These are phyloP conservation scores for Trichoderma semiorbis DNA, from an alignment of 2,329 filamentous ascomycete species.

Conservation along the genomic window DNA sequence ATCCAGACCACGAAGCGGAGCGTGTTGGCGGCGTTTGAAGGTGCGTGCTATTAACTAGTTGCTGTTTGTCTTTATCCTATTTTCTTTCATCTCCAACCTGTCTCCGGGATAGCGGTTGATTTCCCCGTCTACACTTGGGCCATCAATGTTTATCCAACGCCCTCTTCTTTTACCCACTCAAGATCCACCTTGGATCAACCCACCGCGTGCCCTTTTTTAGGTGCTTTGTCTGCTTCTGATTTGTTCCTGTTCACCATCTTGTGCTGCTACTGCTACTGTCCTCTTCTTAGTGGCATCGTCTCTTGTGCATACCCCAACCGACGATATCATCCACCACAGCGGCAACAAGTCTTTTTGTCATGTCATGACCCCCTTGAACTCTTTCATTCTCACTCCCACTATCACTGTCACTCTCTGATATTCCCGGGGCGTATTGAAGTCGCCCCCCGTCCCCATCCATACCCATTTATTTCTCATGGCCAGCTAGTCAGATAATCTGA, in stretches of 20 bases:
- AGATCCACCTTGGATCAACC: constrained; percentile 6
- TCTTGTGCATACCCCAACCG: neutral
- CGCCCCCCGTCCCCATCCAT: neutral
- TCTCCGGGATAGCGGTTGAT: constrained; percentile 1
- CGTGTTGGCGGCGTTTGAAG: constrained; percentile 59
- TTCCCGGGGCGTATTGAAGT: neutral
- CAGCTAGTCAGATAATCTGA: neutral
- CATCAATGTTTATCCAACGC: neutral
- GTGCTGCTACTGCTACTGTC: neutral
- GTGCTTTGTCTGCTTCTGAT: neutral
- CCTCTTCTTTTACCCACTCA: constrained; percentile 6
- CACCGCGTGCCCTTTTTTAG: constrained; percentile 12
- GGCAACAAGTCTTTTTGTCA: neutral
- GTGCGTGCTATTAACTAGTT: constrained; percentile 37
- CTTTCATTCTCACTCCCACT: neutral
- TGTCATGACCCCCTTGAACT: neutral
- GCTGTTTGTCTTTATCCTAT: neutral
- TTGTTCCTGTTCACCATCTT: neutral
- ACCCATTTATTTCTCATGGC: neutral
- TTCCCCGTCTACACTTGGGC: constrained; percentile 11
- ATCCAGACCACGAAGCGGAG: constrained; percentile 53
- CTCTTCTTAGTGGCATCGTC: no score
- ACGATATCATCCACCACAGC: neutral
- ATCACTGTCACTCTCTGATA: neutral
- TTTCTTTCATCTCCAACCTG: neutral